Percentiles rank a stretch among this genome's conserved stretches.
phyloP scores from a whole-genome alignment of 1,284 basidiomycete genomes.

The Marasmius oreades region DNA sequence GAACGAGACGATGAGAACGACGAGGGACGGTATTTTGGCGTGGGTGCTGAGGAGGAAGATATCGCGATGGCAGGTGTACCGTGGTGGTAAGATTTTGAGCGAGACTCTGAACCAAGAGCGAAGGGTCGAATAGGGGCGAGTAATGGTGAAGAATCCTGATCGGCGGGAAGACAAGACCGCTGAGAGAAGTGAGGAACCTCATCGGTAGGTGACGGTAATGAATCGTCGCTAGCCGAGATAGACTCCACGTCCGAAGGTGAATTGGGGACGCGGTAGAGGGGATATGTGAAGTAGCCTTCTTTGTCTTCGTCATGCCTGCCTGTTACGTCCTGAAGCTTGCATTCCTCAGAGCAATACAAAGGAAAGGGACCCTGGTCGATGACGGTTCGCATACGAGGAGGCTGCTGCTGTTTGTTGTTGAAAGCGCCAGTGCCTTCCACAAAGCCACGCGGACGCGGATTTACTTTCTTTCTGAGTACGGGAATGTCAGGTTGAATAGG shows the following conservation, averaged over 20 bases:
- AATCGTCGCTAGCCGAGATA: not conserved
- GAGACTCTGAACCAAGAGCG: constrained; percentile 2
- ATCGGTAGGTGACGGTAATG: not conserved
- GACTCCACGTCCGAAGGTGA: constrained; percentile 11
- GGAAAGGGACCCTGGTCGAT: constrained; percentile 74
- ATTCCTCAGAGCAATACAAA: constrained; percentile 77
- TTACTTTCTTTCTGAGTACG: constrained; percentile 31
- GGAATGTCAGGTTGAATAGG: constrained; percentile 31
- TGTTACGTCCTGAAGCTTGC: constrained; percentile 53
- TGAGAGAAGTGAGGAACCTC: not conserved
- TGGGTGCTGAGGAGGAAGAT: not conserved
- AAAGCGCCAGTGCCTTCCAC: constrained; percentile 53
- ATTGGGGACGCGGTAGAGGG: constrained; percentile 27
- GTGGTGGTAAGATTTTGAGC: constrained; percentile 10
- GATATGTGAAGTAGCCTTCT: constrained; percentile 38
- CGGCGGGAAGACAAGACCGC: not conserved
- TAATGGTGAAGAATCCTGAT: not conserved
- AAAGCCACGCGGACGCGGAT: constrained; percentile 42
- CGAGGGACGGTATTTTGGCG: constrained; percentile 19
- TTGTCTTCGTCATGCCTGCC: constrained; percentile 36
- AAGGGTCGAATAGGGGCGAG: not conserved
- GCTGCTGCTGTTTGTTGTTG: constrained; percentile 18
- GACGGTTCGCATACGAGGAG: constrained; percentile 49
- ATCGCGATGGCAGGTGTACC: not conserved
- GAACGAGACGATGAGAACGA: constrained; percentile 21